A percentile compares a stretch with the other conserved stretches of the same genome.
Evolutionary conservation across 495 filamentous ascomycete species (phyloP).

Genomic region (Beverwykella pulmonaria): DNA sequence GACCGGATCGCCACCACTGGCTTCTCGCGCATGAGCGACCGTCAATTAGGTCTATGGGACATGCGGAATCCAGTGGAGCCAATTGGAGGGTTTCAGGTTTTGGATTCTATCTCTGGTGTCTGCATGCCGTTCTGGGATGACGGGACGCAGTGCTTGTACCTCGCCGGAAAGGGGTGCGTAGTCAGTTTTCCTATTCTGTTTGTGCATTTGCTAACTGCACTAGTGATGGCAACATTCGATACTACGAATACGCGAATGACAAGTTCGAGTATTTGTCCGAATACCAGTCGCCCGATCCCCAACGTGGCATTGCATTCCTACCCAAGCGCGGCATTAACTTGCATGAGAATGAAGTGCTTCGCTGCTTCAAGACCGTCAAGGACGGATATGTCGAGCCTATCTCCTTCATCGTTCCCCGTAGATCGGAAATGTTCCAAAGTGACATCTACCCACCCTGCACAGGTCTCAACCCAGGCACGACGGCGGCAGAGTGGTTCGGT

Average conservation of each 20-base stretch:
- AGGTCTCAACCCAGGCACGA: conserved; percentile 77
- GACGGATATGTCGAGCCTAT: conserved; percentile 93
- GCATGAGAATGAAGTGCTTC: conserved; percentile 94
- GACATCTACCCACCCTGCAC: conserved; percentile 89
- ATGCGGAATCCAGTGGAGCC: conserved; percentile 76
- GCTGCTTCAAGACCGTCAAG: conserved; percentile 94
- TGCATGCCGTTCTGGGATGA: conserved; percentile 99
- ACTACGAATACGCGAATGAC: conserved; percentile 96
- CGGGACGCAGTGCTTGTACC: conserved; percentile 85
- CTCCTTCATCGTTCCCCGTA: conserved; percentile 93
- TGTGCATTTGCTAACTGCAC: conserved; percentile 28
- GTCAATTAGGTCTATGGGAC: conserved; percentile 95
- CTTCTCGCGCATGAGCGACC: conserved; percentile 97
- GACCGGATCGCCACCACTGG: conserved; percentile 93
- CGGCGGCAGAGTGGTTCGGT: conserved; percentile 77
- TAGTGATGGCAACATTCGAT: conserved; percentile 97
- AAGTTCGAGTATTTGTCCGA: conserved; percentile 96
- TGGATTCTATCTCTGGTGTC: conserved; percentile 95
- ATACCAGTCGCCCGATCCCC: conserved; percentile 92
- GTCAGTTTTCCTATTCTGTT: neutral
- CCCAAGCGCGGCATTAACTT: conserved; percentile 94
- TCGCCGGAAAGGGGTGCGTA: conserved; percentile 92
- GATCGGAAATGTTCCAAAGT: conserved; percentile 95
- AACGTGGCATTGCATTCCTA: conserved; percentile 91
- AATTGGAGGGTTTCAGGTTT: conserved; percentile 80